Evolutionary conservation across 2,329 filamentous ascomycete genomes (phyloP), one percentile per base, ranked within the genome.

Genomic region (Xylariaceae sp.): DNA sequence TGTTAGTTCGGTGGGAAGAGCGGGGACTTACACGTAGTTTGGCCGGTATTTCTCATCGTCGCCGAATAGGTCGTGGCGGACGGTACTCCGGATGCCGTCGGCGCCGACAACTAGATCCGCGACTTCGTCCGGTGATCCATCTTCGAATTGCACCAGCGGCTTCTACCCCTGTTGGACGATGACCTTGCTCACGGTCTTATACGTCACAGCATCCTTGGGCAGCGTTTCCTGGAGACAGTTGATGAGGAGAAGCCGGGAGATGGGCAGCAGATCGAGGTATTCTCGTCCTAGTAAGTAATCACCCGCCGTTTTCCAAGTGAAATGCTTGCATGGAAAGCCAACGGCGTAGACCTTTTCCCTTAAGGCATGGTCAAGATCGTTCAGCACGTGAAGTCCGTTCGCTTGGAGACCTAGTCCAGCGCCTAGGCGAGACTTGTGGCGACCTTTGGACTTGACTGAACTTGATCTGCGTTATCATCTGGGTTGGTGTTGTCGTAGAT

Each of bases 401-500:
- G 54, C 48, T 41, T 60, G 54, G 40, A 61, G 58, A 12, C 58
- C 55, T n/a, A 61, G 40, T 16, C 55, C 58, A 40, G 58, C 58
- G 12, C 55, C 55, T 14, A 56, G 48, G n/a, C 52, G 51, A n/a
- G n/a, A 16, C 58, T 61, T 2, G 52, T 59, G 42, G 29, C 45
- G 32, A 59, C 18, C n/a, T 50, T 37, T 14, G 44, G 51, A 5
- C 43, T 46, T 1, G 29, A 9, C 20, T 50, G 40, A 18, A 43
- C 32, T 7, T 44, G 20, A 20, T 48, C 29, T 32, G 47, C 7
- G 12, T 40, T 44, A 23, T 40, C 29, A 16, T 18, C 32, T 3
- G 23, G 42, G n/a, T 52, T 42, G 23, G 29, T 56, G 29, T 51
- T 61, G 12, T 56, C 55, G 29, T 61, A 59, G 19, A 61, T 46